phyloP scores from a whole-genome alignment of 2,329 filamentous ascomycete species.

The Amylocarpus encephaloides region DNA sequence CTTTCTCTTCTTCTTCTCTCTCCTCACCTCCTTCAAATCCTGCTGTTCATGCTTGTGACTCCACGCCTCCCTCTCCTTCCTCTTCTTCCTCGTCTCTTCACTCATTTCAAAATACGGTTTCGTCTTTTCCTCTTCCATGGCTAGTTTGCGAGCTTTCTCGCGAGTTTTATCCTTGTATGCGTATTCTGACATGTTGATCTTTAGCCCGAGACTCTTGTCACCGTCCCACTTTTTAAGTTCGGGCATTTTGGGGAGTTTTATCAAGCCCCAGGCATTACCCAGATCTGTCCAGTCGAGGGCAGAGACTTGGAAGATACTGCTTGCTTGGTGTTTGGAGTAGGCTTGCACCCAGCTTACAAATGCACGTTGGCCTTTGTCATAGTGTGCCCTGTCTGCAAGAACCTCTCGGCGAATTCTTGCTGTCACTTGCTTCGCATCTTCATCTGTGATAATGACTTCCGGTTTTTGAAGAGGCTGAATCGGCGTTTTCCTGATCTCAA shows the following conservation, averaged over 20 bases:
- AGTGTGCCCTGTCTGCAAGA: slow-evolving; percentile 43
- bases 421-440: slow-evolving; percentile 53
- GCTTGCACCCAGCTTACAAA: slow-evolving; percentile 92
- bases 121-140: slow-evolving; percentile 44
- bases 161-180: slow-evolving; percentile 66
- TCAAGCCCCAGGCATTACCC: slow-evolving; percentile 76
- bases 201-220: slow-evolving; percentile 55
- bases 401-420: slow-evolving; percentile 56
- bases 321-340: slow-evolving; percentile 85
- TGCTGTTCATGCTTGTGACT: slow-evolving; percentile 64
- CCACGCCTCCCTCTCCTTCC: slow-evolving; percentile 63
- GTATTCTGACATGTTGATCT: slow-evolving; percentile 61
- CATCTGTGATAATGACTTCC: slow-evolving; percentile 48
- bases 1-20: slow-evolving; percentile 58
- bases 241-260: slow-evolving; percentile 89
- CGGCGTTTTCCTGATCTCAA: slow-evolving; percentile 82
- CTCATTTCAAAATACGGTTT: slow-evolving; percentile 33
- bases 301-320: slow-evolving; percentile 77
- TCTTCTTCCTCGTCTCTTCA: slow-evolving; percentile 45
- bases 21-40: slow-evolving; percentile 52
- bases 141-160: slow-evolving; percentile 57
- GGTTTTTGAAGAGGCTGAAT: slow-evolving; percentile 58
- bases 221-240: slow-evolving; percentile 71
- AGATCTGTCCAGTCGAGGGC: slow-evolving; percentile 83
- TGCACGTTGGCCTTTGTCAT: slow-evolving; percentile 83